Base-by-base conservation (phyloP, 2,329 filamentous ascomycete species). In the Arthrocladium fulminans region DNA sequence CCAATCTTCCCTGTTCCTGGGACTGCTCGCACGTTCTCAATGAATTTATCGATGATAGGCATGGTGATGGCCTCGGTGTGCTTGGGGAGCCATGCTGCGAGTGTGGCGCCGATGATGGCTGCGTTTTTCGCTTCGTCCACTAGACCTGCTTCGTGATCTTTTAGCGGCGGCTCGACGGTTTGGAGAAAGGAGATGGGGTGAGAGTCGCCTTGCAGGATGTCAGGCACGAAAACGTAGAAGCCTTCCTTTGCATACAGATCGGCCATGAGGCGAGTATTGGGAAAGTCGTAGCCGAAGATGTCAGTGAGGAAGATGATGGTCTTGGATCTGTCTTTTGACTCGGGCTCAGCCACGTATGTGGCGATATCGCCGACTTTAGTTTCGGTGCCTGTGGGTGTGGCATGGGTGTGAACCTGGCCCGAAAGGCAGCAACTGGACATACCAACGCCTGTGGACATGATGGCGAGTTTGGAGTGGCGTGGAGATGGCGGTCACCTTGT, bases 261-360 rank as follows among this genome's bases (percentile, higher is more conserved):
- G 10, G 71, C 71, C 12, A 74, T 60, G 3, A 74, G 55, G 25
- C 71, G 66, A 38, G 66, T 59, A 56, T 74, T 74, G 25, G 62
- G 58, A 42, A 73, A 65, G n/a, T 66, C 66, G 66, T 66, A 73
- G 51, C 72, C 72, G 51, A 73, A 74, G 58, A 75, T 69, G 55
- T 73, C 69, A 40, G 61, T 58, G 42, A 76, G 61, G 52, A 76
- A 69, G 45, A 76, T 63, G 35, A 74, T 63, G 3, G 65, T 65
- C 54, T 70, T 71, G 29, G 66, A 62, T 40, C 63, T 70, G n/a
- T 62, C 64, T 19, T 61, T 64, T 45, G 62, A 56, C 45, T 65
- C 60, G n/a, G 68, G 65, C 52, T 70, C 69, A 9, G 70, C 61
- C 15, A 72, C 58, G 57, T 72, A 72, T n/a, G 67, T 69, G 8